Evolutionary conservation across 495 filamentous ascomycete genomes (phyloP).

Genomic region (Corynascus novoguineensis): DNA sequence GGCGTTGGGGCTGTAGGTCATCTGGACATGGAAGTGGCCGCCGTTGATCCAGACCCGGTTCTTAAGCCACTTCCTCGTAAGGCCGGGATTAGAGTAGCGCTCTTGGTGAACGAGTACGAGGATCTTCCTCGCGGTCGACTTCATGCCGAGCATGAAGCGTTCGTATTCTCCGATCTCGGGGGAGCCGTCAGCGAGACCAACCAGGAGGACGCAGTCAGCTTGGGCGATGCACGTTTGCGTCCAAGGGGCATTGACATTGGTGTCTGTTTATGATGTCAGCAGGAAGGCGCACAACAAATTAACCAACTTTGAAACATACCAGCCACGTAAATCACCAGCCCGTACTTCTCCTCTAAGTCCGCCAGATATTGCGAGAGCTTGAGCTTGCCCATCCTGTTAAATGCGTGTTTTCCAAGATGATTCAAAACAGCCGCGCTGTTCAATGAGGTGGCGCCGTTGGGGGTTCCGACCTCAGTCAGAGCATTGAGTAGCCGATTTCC

Average conservation of each 20-base stretch:
- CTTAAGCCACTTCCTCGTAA: slow-evolving; percentile 83
- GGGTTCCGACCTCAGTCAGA: slow-evolving; percentile 77
- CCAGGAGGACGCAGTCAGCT: slow-evolving; percentile 89
- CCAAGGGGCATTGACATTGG: slow-evolving; percentile 93
- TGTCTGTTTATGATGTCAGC: slow-evolving; percentile 50
- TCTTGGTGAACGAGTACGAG: slow-evolving; percentile 90
- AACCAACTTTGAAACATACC: slow-evolving; percentile 46
- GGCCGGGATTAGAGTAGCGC: slow-evolving; percentile 74
- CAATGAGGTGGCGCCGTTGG: slow-evolving; percentile 83
- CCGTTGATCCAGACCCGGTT: slow-evolving; percentile 98
- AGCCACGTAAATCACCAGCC: slow-evolving; percentile 93
- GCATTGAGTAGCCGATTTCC: slow-evolving; percentile 83
- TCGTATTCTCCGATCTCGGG: slow-evolving; percentile 93
- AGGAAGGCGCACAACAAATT: slow-evolving; percentile 12
- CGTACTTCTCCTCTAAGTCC: slow-evolving; percentile 94
- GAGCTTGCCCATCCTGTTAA: slow-evolving; percentile 94
- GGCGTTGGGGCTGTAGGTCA: slow-evolving; percentile 76
- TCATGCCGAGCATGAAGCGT: slow-evolving; percentile 90
- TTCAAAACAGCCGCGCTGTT: slow-evolving; percentile 92
- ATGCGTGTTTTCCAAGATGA: slow-evolving; percentile 90
- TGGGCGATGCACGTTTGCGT: slow-evolving; percentile 97
- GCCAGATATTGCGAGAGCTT: slow-evolving; percentile 95
- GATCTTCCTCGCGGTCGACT: slow-evolving; percentile 92
- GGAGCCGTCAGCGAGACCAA: slow-evolving; percentile 86
- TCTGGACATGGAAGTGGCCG: slow-evolving; percentile 97